These are phyloP conservation scores for Hyparrhenia diplandra DNA, from an alignment of 176 grass and related monocot species.

Conservation along the genomic window DNA sequence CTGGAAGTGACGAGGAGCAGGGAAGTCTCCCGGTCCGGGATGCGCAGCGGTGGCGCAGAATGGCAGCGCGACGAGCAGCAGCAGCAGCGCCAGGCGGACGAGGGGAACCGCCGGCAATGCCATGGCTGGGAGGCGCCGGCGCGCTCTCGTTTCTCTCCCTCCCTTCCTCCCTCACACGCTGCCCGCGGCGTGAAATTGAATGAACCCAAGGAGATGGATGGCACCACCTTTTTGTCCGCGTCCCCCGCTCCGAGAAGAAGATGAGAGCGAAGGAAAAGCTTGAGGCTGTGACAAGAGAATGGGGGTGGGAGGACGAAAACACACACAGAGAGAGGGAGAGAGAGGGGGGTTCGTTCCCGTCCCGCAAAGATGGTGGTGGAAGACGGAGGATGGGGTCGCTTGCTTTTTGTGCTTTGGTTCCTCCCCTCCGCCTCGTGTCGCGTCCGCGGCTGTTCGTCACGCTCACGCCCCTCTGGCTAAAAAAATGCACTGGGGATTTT, in stretches of 20 bases:
- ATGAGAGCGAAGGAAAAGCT: slow-evolving; percentile 18
- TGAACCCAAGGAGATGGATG: slow-evolving; percentile 30
- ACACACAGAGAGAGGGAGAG: too few relatives aligned
- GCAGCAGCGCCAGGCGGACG: slow-evolving; percentile 29
- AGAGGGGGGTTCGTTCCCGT: not conserved
- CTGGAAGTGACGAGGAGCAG: slow-evolving; percentile 17
- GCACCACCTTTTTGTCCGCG: not conserved
- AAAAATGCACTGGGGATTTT: not conserved
- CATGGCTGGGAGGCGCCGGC: slow-evolving; percentile 26
- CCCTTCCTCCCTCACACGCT: too few relatives aligned
- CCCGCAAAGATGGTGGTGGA: not conserved
- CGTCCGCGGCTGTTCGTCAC: not conserved
- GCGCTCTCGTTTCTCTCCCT: too few relatives aligned
- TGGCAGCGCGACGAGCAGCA: slow-evolving; percentile 43
- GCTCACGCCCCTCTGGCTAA: not conserved
- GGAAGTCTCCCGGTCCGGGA: not conserved
- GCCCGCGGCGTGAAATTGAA: not conserved
- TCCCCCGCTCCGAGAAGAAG: not conserved
- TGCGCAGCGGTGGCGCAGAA: slow-evolving; percentile 35
- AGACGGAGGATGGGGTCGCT: not conserved
- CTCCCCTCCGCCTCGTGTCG: not conserved
- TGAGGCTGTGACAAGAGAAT: not conserved
- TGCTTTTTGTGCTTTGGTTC: not conserved
- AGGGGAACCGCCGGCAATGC: slow-evolving; percentile 40
- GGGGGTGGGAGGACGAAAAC: slow-evolving; percentile 13